These are phyloP conservation scores for Thalia dealbata DNA, from an alignment of 176 grass and related monocot species.

Conservation along the genomic window DNA sequence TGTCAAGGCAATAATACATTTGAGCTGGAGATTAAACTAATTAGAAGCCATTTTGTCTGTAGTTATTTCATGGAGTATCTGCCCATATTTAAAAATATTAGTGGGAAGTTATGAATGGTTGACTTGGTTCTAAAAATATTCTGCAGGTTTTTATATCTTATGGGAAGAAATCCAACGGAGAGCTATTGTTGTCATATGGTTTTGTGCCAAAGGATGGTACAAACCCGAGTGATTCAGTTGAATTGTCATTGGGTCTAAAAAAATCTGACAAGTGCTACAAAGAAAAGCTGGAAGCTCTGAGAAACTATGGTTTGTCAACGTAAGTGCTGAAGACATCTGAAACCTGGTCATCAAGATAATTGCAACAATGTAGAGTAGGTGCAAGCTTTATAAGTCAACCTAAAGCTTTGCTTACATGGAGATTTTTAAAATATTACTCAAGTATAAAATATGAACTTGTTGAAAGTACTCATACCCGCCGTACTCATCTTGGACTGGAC, in stretches of 20 bases:
- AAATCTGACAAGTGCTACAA: conserved; percentile 82
- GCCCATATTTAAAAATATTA: not conserved
- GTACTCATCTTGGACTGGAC: too few relatives aligned
- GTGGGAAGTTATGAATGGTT: not conserved
- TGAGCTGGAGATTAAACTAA: not conserved
- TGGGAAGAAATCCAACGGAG: conserved; percentile 87
- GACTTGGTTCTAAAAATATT: conserved; percentile 1
- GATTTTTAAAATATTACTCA: not conserved
- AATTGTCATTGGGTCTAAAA: conserved; percentile 59
- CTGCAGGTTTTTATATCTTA: conserved; percentile 93
- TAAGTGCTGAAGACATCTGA: conserved; percentile 36
- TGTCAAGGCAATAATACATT: not conserved
- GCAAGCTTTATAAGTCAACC: not conserved
- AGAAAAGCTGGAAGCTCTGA: conserved; percentile 71
- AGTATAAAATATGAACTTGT: not conserved
- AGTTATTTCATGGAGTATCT: not conserved
- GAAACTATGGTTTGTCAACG: conserved; percentile 56
- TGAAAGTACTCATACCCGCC: too few relatives aligned
- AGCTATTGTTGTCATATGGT: conserved; percentile 95
- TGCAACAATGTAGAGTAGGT: not conserved
- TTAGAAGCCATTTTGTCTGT: not conserved
- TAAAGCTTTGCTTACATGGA: not conserved
- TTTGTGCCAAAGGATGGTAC: conserved; percentile 94
- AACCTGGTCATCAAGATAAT: not conserved
- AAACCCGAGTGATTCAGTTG: conserved; percentile 93